A percentile compares a stretch with the other conserved stretches of the same genome.
These are phyloP conservation scores for Incumbomyces lentus DNA, from an alignment of 2,329 filamentous ascomycete genomes.

Conservation along the genomic window DNA sequence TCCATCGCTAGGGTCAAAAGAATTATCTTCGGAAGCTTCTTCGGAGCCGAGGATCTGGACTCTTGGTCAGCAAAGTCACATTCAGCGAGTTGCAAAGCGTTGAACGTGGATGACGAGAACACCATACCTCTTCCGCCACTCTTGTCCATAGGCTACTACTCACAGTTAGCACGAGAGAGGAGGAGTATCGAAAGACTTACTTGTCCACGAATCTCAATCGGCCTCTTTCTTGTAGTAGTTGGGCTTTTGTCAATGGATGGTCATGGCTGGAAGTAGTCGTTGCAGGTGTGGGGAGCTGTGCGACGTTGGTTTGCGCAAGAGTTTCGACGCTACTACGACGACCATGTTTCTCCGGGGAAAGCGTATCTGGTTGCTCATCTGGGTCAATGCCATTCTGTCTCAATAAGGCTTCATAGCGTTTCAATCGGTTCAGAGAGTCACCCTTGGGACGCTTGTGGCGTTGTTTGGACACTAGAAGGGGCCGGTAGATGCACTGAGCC, in stretches of 20 bases:
- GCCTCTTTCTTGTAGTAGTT: conserved; percentile 16
- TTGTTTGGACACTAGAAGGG: conserved; percentile 11
- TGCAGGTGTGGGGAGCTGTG: conserved; percentile 8
- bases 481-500: conserved; percentile 26
- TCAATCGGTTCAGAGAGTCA: conserved; percentile 6
- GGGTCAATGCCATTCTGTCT: conserved; percentile 16
- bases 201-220: conserved; percentile 19
- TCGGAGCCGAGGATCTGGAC: conserved; percentile 21
- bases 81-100: background rate
- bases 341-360: conserved; percentile 11
- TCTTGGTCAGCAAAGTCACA: conserved; percentile 6
- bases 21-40: conserved; percentile 9
- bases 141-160: conserved; percentile 22
- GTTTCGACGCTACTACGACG: conserved; percentile 8
- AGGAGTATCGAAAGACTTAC: conserved; percentile 10
- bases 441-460: conserved; percentile 15
- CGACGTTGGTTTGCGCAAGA: background rate
- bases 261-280: conserved; percentile 12
- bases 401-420: conserved; percentile 13
- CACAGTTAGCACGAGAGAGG: conserved; percentile 10
- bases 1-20: conserved; percentile 17
- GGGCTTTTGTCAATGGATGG: conserved; percentile 10
- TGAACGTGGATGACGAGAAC: background rate
- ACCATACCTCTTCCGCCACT: conserved; percentile 22
- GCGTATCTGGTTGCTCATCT: conserved; percentile 9